These are phyloP conservation scores for Effrenium voratum DNA, from an alignment of 73 alveolate genomes.

Conservation along the genomic window DNA sequence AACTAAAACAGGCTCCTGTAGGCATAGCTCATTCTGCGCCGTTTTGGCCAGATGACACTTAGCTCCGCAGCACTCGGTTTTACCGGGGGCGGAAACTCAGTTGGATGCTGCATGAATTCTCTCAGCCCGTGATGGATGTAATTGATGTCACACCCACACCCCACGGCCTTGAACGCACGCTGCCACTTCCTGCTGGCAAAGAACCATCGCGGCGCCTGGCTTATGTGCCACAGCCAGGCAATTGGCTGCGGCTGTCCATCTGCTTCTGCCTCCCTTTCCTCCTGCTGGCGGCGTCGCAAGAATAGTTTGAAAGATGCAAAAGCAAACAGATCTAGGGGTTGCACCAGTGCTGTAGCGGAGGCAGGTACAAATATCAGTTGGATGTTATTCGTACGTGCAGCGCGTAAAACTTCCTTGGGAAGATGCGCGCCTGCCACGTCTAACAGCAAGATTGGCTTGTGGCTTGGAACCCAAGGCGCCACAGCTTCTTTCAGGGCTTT, in stretches of 20 bases:
- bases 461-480: not conserved
- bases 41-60: not conserved
- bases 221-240: not conserved
- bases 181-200: not conserved
- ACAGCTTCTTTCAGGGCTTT: not conserved
- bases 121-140: not conserved
- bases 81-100: not conserved
- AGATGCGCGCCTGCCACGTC: not conserved
- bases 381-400: not conserved
- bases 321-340: not conserved
- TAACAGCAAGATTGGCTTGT: not conserved
- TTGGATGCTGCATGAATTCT: not conserved
- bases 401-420: not conserved
- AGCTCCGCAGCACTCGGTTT: not conserved
- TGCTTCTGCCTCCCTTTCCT: not conserved
- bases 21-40: slow-evolving; percentile 7
- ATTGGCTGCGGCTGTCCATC: not conserved
- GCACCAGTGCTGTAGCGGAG: not conserved
- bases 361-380: not conserved
- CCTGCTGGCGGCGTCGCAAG: not conserved
- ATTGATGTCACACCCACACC: not conserved
- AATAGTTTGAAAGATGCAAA: not conserved
- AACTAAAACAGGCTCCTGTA: not conserved
- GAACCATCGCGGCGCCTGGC: not conserved
- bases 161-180: not conserved